Evolutionary conservation across 2,329 filamentous ascomycete genomes (phyloP), one percentile per base, ranked within the genome.

Genomic region (Clarireedia hainanense): DNA sequence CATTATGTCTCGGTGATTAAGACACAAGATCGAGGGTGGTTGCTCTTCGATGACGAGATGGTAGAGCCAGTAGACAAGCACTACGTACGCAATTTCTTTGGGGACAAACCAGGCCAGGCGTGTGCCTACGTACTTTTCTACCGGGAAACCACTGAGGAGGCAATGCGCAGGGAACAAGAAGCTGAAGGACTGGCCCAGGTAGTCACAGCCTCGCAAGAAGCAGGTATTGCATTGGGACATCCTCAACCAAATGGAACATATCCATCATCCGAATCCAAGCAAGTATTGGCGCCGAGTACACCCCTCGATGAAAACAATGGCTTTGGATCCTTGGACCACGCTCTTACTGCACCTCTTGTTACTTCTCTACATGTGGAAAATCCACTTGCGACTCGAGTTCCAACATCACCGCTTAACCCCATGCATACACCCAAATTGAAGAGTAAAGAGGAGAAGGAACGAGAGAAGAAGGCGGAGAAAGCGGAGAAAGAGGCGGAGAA

Each of bases 1-100:
- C 94, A 99, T 70, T 99, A 99, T 65, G 91, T 99, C 34, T 91
- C 91, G 5, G 94, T 99, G 54, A 91, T 99, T 75, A 99, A 99
- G 73, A 97, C 94, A 0, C 86, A 95, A 67, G 94, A 97, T 68
- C 84, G 89, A 52, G 94, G 94, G 27, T 99, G 94, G 94, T 75
- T 99, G 43, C 75, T 99, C 5, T 99, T 99, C 65, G 94, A 99
- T 64, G 94, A 99, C 66, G 94, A 99, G 73, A 91, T 97, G 83
- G 94, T 99, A 4, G 94, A 99, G 70, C 94, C 94, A 0, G 94
- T 99, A 5, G 91, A 96, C 71, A 96, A 96, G 72, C 86, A 88
- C 68, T 99, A 95, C 67, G 94, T 99, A 39, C 83, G 87, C 62
- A 96, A 96, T 70, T 99, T 99, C 73, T 99, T 99, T 65, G 94